Evolutionary conservation across 106 monocot species (phyloP), one percentile per base, ranked within the genome.

Genomic region (Dendrobium chrysotoxum): DNA sequence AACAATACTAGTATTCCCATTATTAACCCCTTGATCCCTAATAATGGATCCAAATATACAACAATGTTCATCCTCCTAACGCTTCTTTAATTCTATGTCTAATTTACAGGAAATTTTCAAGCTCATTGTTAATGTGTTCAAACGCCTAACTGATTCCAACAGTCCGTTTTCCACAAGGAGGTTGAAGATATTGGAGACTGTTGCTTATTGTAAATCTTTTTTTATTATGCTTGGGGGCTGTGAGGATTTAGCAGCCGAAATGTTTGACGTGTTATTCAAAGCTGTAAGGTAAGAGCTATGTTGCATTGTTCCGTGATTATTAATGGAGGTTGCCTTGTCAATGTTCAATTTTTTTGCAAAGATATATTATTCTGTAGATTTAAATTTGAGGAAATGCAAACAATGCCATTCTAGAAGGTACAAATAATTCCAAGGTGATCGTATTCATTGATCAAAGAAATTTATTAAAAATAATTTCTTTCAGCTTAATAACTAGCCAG

Each of bases 261-360:
- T 98, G 89, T 91, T 98, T 55, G 84, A 85, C 76, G 82, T 88
- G 75, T 95, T 98, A 70, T 98, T 98, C 81, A 88, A 88, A 75
- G 82, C 82, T 82, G 67, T 88, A 64, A 91, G 80, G 97, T 92
- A 89, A 72, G 83, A 66, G 75, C 1, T 58, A 40, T 75, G 31
- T 42, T 42, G 42, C 42, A 42, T 42, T 42, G 42, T 42, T 9
- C 42, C 9, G 42, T 42, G 9, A 5, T 7, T 5, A 42, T 42
- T 42, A 2, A 42, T 42, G 3, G 50, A 13, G 50, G 50, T 50
- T 50, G 50, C 50, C 50, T 15, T 2, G 50, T 13, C 13, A 13
- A 15, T 15, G 15, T 10, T 12, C 2, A 12, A 12, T 50, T 13
- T 50, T 50, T 13, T 50, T 50, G 11, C 50, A 10, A 50, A 50